phyloP scores from a whole-genome alignment of 306 rosid genomes.

The Biancaea sappan region DNA sequence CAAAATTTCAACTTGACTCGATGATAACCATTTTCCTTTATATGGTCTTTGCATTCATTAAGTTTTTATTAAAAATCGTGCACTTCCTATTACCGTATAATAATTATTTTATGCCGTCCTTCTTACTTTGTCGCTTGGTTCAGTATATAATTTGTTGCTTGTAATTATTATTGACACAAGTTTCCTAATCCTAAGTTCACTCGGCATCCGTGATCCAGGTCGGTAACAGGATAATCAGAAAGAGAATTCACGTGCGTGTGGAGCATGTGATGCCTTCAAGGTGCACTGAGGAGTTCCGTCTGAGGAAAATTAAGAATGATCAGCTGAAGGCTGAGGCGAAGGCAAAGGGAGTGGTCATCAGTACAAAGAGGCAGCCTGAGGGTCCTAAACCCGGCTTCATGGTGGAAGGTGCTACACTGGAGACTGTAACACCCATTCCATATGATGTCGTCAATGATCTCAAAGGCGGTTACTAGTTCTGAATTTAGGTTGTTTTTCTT shows the following conservation, averaged over 20 bases:
- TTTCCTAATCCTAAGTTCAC: neutral
- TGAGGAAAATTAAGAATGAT: conserved; percentile 76
- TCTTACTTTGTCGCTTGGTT: neutral
- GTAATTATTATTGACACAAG: neutral
- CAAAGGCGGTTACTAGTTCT: conserved; percentile 82
- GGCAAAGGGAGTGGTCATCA: conserved; percentile 64
- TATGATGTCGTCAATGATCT: conserved; percentile 96
- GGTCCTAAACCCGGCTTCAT: conserved; percentile 97
- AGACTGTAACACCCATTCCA: conserved; percentile 97
- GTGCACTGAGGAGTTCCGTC: conserved; percentile 76
- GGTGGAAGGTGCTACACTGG: conserved; percentile 88
- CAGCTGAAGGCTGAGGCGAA: conserved; percentile 82
- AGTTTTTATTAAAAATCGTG: neutral
- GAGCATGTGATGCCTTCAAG: conserved; percentile 92
- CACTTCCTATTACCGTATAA: neutral
- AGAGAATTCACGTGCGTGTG: conserved; percentile 89
- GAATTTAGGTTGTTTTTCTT: neutral
- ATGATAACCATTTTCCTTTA: no score
- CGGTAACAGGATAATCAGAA: conserved; percentile 68
- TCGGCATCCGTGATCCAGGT: conserved; percentile 48
- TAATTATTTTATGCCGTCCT: neutral
- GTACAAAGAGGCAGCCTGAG: conserved; percentile 86
- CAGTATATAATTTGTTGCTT: neutral
- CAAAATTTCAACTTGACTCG: no score
- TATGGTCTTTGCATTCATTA: neutral